Conservation (phyloP, 352 stramenopile species). For the Pythium sp. region DNA sequence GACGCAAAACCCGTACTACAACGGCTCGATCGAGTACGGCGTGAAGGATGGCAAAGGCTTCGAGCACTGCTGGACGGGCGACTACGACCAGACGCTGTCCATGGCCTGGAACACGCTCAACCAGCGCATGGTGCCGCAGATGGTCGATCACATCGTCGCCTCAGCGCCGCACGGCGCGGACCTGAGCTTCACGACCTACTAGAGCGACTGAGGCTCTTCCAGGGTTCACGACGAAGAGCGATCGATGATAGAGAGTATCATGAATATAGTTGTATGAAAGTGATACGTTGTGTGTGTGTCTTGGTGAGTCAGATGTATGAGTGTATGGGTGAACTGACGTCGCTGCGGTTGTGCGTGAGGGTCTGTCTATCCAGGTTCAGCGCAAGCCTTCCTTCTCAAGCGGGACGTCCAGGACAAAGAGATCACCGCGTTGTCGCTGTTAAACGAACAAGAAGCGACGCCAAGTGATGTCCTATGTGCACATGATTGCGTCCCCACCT, state of each 20-base stretch:
- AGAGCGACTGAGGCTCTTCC: neutral
- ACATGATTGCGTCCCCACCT: no score
- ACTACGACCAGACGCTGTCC: constrained; percentile 63
- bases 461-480: no score
- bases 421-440: no score
- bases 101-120: constrained; percentile 75
- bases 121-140: constrained; percentile 64
- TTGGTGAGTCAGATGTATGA: neutral
- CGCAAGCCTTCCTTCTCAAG: no score
- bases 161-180: constrained; percentile 41
- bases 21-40: constrained; percentile 70
- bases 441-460: no score
- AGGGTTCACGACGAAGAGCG: neutral
- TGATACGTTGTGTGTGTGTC: neutral
- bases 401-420: no score
- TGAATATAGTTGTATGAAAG: neutral
- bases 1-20: constrained; percentile 65
- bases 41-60: constrained; percentile 62
- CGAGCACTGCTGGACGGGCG: constrained; percentile 77
- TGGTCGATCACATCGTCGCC: constrained; percentile 58
- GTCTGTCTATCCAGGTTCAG: neutral
- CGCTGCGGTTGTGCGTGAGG: neutral
- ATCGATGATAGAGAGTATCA: neutral
- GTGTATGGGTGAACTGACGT: neutral
- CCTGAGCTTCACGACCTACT: constrained; percentile 56